A percentile compares a stretch with the other conserved stretches of the same genome.
phyloP scores from a whole-genome alignment of 805 yeast species.

The Cyberlindnera suaveolens region DNA sequence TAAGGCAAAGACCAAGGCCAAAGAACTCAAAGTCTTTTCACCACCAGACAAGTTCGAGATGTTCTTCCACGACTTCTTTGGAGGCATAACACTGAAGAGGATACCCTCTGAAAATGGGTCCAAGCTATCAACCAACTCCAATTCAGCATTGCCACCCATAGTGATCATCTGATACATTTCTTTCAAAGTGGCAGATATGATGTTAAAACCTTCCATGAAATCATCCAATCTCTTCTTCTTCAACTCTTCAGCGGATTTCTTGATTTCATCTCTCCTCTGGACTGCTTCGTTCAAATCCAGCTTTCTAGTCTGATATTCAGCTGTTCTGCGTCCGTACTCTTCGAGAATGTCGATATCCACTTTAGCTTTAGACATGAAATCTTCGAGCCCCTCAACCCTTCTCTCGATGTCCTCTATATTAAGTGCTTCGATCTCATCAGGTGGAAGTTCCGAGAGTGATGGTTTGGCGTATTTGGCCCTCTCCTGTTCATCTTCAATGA shows the following conservation, averaged over 20 bases:
- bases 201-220: constrained; percentile 87
- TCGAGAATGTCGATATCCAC: constrained; percentile 70
- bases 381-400: constrained; percentile 51
- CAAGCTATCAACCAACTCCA: constrained; percentile 88
- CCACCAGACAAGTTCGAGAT: constrained; percentile 96
- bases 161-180: constrained; percentile 99
- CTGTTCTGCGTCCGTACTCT: constrained; percentile 65
- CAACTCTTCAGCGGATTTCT: constrained; percentile 57
- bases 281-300: constrained; percentile 65
- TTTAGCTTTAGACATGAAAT: constrained; percentile 45
- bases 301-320: constrained; percentile 60
- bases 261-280: constrained; percentile 54
- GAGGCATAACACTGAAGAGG: constrained; percentile 97
- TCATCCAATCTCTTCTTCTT: constrained; percentile 74
- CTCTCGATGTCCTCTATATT: constrained; percentile 42
- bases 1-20: constrained; percentile 92
- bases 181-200: constrained; percentile 80
- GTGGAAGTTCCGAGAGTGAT: constrained; percentile 36
- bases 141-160: constrained; percentile 98
- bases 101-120: constrained; percentile 99
- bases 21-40: constrained; percentile 89
- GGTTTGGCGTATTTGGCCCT: constrained; percentile 17
- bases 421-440: constrained; percentile 43
- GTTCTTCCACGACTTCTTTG: constrained; percentile 95
- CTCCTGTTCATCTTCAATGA: constrained; percentile 27